These are phyloP conservation scores for Ramaria sp. DNA, from an alignment of 768 basidiomycete genomes.

Conservation along the genomic window DNA sequence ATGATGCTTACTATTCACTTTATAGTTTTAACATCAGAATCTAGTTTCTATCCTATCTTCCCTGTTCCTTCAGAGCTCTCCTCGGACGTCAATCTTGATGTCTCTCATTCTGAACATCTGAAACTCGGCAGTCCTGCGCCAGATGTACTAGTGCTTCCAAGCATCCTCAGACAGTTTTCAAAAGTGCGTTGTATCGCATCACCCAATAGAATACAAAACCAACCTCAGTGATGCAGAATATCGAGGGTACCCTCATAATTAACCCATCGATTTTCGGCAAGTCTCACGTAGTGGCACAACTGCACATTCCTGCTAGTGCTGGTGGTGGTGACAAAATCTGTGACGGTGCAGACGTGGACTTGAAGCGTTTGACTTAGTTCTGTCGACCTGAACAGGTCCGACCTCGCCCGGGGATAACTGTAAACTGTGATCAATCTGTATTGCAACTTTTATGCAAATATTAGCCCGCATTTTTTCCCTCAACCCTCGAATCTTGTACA, in stretches of 20 bases:
- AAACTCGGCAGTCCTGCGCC: constrained; percentile 43
- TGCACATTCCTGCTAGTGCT: constrained; percentile 4
- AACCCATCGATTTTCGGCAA: constrained; percentile 69
- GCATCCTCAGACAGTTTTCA: constrained; percentile 79
- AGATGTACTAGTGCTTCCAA: constrained; percentile 80
- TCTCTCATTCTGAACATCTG: constrained; percentile 59
- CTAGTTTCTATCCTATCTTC: constrained; percentile 91
- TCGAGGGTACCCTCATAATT: constrained; percentile 67
- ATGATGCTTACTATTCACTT: not conserved
- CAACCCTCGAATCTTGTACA: too few relatives aligned
- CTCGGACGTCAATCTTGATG: constrained; percentile 80
- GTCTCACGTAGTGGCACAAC: not conserved
- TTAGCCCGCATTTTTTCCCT: too few relatives aligned
- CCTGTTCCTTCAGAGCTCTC: constrained; percentile 68
- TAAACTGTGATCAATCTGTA: too few relatives aligned
- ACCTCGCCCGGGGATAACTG: too few relatives aligned
- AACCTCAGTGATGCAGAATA: constrained; percentile 34
- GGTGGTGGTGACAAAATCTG: not conserved
- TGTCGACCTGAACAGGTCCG: too few relatives aligned
- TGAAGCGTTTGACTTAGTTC: constrained; percentile 4
- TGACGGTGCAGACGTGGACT: constrained; percentile 1
- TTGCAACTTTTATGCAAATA: too few relatives aligned
- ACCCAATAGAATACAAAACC: not conserved
- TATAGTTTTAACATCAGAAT: not conserved
- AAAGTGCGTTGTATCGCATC: constrained; percentile 41